Evolutionary conservation across 2,329 filamentous ascomycete genomes (phyloP).

Genomic region (Colletotrichum lini): DNA sequence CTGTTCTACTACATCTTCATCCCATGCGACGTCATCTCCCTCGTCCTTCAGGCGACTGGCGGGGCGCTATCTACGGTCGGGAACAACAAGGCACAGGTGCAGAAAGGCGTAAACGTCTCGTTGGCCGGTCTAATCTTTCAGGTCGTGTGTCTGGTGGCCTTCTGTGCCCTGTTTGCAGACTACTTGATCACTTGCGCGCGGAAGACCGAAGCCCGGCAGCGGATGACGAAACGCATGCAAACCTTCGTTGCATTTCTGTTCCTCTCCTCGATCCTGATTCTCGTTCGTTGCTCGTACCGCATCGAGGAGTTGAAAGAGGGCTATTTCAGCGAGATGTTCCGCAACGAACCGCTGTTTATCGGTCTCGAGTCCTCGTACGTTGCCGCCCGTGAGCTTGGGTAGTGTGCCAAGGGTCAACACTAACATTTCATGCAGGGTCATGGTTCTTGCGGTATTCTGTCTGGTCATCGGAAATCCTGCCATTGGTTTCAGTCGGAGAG

Average conservation of each 20-base stretch:
- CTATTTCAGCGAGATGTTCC: conserved; percentile 65
- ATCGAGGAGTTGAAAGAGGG: conserved; percentile 71
- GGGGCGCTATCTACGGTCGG: conserved; percentile 59
- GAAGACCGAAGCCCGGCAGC: conserved; percentile 46
- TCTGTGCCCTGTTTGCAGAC: conserved; percentile 57
- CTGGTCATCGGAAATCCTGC: conserved; percentile 35
- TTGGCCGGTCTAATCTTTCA: conserved; percentile 67
- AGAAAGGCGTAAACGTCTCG: conserved; percentile 63
- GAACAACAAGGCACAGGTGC: conserved; percentile 41
- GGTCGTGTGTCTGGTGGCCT: conserved; percentile 63
- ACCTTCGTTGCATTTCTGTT: conserved; percentile 65
- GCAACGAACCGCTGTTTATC: conserved; percentile 60
- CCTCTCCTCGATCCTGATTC: conserved; percentile 68
- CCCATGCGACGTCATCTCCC: conserved; percentile 65
- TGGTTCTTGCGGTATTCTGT: conserved; percentile 32
- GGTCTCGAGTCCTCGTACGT: conserved; percentile 56
- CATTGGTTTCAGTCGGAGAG: conserved; percentile 9
- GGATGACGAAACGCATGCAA: conserved; percentile 54
- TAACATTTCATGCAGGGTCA: conserved; percentile 17
- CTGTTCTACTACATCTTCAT: conserved; percentile 57
- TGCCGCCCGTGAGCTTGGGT: fast-evolving
- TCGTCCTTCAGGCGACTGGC: conserved; percentile 67
- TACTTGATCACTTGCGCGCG: conserved; percentile 54
- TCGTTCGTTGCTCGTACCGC: conserved; percentile 71
- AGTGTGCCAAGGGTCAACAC: not conserved